Evolutionary conservation across 208 protist genomes (phyloP), one percentile per base, ranked within the genome.

Genomic region (Leishmania major): DNA sequence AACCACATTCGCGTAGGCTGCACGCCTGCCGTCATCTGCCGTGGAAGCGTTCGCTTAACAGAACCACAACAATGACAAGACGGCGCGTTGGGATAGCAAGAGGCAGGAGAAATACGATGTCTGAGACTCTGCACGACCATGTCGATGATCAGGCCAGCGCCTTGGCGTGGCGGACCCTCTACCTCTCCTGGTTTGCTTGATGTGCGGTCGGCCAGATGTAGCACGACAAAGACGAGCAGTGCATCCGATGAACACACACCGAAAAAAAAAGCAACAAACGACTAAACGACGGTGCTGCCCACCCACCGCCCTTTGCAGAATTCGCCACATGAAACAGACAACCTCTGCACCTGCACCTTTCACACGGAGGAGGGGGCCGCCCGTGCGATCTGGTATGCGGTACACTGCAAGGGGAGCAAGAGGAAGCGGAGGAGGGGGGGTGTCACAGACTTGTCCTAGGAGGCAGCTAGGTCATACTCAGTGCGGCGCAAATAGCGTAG

Each of bases 401-500:
- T 45, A 47, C 10, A 47, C 51, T 19, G 4, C 73, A 43, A 55
- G 6, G 3, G 43, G 43, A 45, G 5, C 2, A 45, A 45, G 40
- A 5, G 28, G 2, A 74, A 74, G 22, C 8, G 40, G 7, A 53
- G 8, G 5, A 45, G 31, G 19, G 62, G 10, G 17, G 31, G 37
- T 25, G 71, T 1, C 13, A 35, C 25, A 47, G 6, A 37, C 5
- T n/a, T 2, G 10, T 49, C 67, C 43, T 15, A 28, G 10, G 8
- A 28, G 13, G 3, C 49, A 22, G 28, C 22, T 83, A 92, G 71
- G 87, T 31, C 43, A 90, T 82, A 73, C 85, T 92, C 51, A 92
- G 73, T 8, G 89, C 82, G 0, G 89, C 89, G 67, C 87, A 90
- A 47, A 80, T 59, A 45, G 82, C 49, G 57, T 86, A 86, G 3